Percentiles rank a stretch among this genome's conserved stretches.
Conservation (phyloP, 345 rosid species). For the Linum trigynum region DNA sequence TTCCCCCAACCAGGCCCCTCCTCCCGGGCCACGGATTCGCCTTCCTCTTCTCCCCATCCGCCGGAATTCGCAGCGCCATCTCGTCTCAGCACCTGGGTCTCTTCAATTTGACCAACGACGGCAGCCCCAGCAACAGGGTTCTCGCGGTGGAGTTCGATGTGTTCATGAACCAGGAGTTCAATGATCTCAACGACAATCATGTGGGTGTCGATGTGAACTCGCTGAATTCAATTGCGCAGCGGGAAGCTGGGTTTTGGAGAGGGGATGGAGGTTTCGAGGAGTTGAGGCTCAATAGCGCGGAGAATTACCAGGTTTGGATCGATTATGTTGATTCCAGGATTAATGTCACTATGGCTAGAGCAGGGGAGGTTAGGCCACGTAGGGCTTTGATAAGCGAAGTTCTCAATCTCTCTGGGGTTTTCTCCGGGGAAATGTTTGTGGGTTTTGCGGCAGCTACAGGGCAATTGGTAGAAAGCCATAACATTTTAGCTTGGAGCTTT, state of each 20-base stretch:
- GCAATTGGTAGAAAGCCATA: conserved; percentile 23
- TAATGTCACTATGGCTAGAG: conserved; percentile 33
- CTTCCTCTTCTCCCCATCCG: conserved; percentile 32
- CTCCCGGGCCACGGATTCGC: conserved; percentile 51
- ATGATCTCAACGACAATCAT: conserved; percentile 38
- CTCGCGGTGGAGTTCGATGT: conserved; percentile 45
- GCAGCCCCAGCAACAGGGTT: conserved; percentile 22
- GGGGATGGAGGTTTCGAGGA: conserved; percentile 13
- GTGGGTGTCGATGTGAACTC: conserved; percentile 40
- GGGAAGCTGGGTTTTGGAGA: conserved; percentile 31
- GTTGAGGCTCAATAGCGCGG: conserved; percentile 26
- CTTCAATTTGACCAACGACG: conserved; percentile 37
- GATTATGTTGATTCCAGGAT: conserved; percentile 15
- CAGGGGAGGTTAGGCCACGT: conserved; percentile 29
- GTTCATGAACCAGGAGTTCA: conserved; percentile 36
- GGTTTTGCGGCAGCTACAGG: conserved; percentile 22
- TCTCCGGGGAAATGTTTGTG: conserved; percentile 18
- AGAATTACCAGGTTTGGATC: conserved; percentile 27
- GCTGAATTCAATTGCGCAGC: conserved; percentile 19
- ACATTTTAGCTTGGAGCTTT: conserved; percentile 24
- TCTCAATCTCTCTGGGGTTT: conserved; percentile 16
- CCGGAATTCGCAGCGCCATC: conserved; percentile 32
- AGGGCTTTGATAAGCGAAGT: conserved; percentile 17
- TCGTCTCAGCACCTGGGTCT: conserved; percentile 40
- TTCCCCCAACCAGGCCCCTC: conserved; percentile 20